Conservation (phyloP, 176 grass and related monocot species). For the Dactylis glomerata region DNA sequence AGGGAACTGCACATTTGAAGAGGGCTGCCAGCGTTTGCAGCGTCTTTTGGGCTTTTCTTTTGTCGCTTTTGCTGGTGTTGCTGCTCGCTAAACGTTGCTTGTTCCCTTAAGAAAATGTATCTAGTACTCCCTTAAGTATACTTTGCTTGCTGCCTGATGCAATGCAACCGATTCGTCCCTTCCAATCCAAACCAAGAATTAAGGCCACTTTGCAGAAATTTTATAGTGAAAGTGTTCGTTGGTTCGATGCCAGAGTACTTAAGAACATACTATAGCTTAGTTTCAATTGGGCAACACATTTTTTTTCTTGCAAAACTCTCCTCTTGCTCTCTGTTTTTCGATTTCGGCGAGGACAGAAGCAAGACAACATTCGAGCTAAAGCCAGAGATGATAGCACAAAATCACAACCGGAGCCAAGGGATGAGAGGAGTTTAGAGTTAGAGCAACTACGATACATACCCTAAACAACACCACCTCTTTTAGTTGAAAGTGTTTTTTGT, state of each 20-base stretch:
- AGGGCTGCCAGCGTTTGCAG: constrained; percentile 9
- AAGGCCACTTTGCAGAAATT: background rate
- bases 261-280: background rate
- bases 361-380: too few species aligned
- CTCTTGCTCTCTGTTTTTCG: too few species aligned
- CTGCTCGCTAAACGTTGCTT: background rate
- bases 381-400: too few species aligned
- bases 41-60: constrained; percentile 4
- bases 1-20: constrained; percentile 37
- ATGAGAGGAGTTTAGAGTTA: too few species aligned
- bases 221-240: background rate
- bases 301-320: too few species aligned
- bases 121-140: background rate
- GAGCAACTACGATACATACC: too few species aligned
- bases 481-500: too few species aligned
- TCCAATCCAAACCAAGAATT: constrained; percentile 8
- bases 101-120: background rate
- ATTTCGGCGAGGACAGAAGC: too few species aligned
- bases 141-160: constrained; percentile 8
- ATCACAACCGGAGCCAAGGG: too few species aligned
- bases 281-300: too few species aligned
- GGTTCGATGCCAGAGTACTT: background rate
- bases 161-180: background rate
- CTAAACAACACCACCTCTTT: too few species aligned
- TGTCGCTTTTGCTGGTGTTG: background rate